phyloP scores from a whole-genome alignment of 1,284 basidiomycete species.

The Malassezia furfur region DNA sequence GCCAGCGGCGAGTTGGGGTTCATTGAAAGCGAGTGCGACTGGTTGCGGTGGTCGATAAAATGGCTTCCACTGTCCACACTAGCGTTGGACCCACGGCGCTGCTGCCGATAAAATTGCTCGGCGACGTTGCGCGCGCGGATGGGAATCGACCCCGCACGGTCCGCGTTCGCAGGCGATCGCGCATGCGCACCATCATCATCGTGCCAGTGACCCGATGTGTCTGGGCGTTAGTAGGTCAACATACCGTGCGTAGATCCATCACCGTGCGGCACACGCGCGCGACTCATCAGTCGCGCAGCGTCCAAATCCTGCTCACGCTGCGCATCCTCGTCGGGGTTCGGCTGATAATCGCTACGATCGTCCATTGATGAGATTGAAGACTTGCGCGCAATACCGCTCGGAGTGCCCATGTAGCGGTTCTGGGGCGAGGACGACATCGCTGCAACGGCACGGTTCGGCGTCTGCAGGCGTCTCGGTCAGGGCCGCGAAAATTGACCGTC shows the following conservation, averaged over 20 bases:
- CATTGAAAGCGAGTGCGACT: constrained; percentile 34
- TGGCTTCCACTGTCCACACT: constrained; percentile 42
- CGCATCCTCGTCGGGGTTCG: constrained; percentile 15
- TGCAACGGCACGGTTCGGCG: neutral
- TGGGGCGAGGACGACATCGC: constrained; percentile 8
- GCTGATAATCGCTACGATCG: neutral
- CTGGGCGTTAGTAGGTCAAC: neutral
- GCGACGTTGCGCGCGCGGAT: constrained; percentile 15
- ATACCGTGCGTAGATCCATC: neutral
- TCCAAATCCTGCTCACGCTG: constrained; percentile 44
- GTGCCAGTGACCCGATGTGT: neutral
- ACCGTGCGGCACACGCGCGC: constrained; percentile 20
- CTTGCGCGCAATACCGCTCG: neutral
- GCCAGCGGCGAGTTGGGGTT: constrained; percentile 33
- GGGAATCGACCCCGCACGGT: neutral
- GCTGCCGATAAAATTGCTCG: constrained; percentile 42
- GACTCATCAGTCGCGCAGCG: constrained; percentile 44
- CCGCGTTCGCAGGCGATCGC: neutral
- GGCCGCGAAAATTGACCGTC: no score
- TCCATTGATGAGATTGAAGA: neutral
- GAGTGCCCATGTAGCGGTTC: neutral
- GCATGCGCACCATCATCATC: neutral
- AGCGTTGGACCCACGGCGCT: constrained; percentile 37
- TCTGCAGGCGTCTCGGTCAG: neutral
- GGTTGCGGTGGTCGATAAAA: constrained; percentile 46